phyloP scores from a whole-genome alignment of 257 asterid species.

The Penstemon eatonii region DNA sequence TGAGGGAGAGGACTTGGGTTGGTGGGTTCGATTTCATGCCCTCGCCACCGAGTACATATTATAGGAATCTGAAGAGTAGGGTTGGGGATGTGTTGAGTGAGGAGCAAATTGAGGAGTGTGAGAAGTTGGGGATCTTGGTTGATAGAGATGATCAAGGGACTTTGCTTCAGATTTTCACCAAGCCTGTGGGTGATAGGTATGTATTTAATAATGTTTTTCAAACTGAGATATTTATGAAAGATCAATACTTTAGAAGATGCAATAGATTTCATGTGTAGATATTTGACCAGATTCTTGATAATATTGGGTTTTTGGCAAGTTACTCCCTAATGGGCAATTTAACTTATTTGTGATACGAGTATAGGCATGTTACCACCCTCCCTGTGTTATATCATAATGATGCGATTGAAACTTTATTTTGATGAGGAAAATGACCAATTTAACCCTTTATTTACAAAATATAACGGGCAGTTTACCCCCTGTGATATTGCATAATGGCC shows the following conservation, averaged over 20 bases:
- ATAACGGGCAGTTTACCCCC: too few species aligned
- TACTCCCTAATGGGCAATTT: too few species aligned
- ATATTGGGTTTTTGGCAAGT: not conserved
- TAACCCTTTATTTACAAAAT: too few species aligned
- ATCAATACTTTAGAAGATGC: not conserved
- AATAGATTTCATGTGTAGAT: not conserved
- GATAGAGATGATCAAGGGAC: conserved; percentile 98
- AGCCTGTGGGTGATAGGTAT: conserved; percentile 96
- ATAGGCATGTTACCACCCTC: too few species aligned
- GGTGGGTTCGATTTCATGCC: conserved; percentile 99
- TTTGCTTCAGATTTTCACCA: conserved; percentile 93
- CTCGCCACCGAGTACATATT: conserved; percentile 80
- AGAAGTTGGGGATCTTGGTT: conserved; percentile 88
- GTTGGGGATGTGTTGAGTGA: conserved; percentile 73
- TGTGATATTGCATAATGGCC: too few species aligned
- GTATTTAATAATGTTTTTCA: not conserved
- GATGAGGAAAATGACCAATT: too few species aligned
- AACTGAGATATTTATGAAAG: too few species aligned
- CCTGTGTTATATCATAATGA: too few species aligned
- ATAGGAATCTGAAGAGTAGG: conserved; percentile 64
- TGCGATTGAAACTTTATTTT: too few species aligned
- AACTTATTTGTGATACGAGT: too few species aligned
- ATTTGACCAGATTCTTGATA: not conserved
- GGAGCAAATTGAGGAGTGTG: conserved; percentile 79
- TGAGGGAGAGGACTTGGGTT: conserved; percentile 80